phyloP scores from a whole-genome alignment of 2,329 filamentous ascomycete species.

The Aspergillus eucalypticola region DNA sequence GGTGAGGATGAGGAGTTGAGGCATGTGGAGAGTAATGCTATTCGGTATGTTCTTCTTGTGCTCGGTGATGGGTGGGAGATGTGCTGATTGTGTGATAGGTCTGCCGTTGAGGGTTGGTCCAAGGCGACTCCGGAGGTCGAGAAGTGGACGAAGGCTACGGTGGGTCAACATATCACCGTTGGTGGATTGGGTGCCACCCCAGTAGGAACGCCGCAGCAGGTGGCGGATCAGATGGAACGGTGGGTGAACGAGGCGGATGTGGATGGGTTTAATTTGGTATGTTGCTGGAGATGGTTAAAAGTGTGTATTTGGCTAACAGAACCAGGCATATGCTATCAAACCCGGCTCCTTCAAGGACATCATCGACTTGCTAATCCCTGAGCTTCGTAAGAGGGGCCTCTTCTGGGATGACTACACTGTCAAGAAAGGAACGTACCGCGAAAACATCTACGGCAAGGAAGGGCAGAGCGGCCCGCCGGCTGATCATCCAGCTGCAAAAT shows the following conservation, averaged over 20 bases:
- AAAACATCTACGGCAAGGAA: slow-evolving; percentile 38
- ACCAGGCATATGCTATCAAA: slow-evolving; percentile 63
- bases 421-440: slow-evolving; percentile 40
- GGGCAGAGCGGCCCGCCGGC: slow-evolving; percentile 36
- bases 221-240: slow-evolving; percentile 66
- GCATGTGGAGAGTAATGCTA: slow-evolving; percentile 62
- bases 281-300: slow-evolving; percentile 20
- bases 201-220: slow-evolving; percentile 64
- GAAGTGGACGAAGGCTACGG: slow-evolving; percentile 72
- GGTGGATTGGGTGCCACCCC: slow-evolving; percentile 66
- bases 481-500: slow-evolving; percentile 41
- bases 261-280: slow-evolving; percentile 73
- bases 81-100: slow-evolving; percentile 34
- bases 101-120: slow-evolving; percentile 52
- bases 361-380: slow-evolving; percentile 64
- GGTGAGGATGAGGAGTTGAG: slow-evolving; percentile 64
- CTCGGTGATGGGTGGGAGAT: background rate
- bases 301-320: slow-evolving; percentile 20
- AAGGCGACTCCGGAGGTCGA: slow-evolving; percentile 59
- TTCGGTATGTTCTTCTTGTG: slow-evolving; percentile 41
- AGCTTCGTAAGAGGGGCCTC: slow-evolving; percentile 58
- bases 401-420: slow-evolving; percentile 44
- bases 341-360: slow-evolving; percentile 69
- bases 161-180: slow-evolving; percentile 67
- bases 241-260: slow-evolving; percentile 71